These are phyloP conservation scores for Ramularia collo-cygni DNA, from an alignment of 2,329 filamentous ascomycete species.

Conservation along the genomic window DNA sequence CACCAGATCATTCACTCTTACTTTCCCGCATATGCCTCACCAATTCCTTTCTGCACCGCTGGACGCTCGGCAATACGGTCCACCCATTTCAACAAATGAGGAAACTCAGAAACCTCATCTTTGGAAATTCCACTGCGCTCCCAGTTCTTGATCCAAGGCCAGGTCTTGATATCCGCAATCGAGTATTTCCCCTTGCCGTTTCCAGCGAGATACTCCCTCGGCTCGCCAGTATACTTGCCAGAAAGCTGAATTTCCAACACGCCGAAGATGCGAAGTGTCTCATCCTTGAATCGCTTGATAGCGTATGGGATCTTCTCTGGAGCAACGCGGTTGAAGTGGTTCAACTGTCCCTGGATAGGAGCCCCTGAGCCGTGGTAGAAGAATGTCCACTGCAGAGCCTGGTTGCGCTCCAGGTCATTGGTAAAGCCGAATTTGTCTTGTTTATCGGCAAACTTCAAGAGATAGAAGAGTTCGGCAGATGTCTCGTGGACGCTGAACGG, in stretches of 20 bases:
- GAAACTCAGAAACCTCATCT: constrained; percentile 46
- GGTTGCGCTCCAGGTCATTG: constrained; percentile 44
- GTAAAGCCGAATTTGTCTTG: constrained; percentile 47
- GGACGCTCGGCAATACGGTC: constrained; percentile 44
- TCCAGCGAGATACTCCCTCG: constrained; percentile 47
- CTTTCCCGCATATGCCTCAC: constrained; percentile 30
- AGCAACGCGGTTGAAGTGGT: constrained; percentile 40
- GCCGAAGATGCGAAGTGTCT: constrained; percentile 46
- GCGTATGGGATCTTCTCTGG: constrained; percentile 45
- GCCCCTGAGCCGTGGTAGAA: constrained; percentile 45
- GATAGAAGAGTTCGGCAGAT: constrained; percentile 47
- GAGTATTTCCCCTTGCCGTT: constrained; percentile 50
- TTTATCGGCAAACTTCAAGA: constrained; percentile 45
- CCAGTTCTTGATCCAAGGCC: constrained; percentile 46
- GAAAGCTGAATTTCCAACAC: constrained; percentile 50
- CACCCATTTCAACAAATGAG: constrained; percentile 48
- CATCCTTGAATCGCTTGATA: constrained; percentile 46
- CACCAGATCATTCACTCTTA: constrained; percentile 11
- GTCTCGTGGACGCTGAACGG: constrained; percentile 50
- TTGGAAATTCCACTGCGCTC: constrained; percentile 37
- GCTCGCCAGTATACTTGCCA: constrained; percentile 45
- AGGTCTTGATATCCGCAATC: constrained; percentile 48
- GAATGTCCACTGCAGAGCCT: constrained; percentile 48
- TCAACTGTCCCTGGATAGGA: constrained; percentile 39
- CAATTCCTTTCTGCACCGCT: constrained; percentile 43